Evolutionary conservation across 73 alveolate species (phyloP).

Genomic region (Strombidium stylifer): DNA sequence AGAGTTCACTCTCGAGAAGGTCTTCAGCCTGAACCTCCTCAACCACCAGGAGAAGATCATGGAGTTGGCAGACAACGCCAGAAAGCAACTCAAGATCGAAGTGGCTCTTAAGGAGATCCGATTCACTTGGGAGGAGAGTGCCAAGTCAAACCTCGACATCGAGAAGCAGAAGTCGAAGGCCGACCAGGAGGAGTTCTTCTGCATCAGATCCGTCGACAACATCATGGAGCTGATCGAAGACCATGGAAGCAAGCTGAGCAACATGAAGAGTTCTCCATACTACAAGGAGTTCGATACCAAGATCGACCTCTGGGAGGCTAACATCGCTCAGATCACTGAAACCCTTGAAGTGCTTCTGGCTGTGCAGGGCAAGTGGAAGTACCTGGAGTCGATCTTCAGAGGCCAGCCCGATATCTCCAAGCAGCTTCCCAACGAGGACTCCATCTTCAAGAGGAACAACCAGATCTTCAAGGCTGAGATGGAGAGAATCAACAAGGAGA

Average conservation of each 20-base stretch:
- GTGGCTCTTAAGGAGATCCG: conserved; percentile 77
- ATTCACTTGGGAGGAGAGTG: conserved; percentile 71
- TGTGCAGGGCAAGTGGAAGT: conserved; percentile 87
- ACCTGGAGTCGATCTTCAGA: conserved; percentile 96
- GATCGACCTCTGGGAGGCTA: conserved; percentile 83
- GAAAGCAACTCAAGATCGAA: conserved; percentile 92
- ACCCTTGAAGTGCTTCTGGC: conserved; percentile 72
- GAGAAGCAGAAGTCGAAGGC: conserved; percentile 56
- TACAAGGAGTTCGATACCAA: conserved; percentile 80
- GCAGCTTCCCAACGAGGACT: conserved; percentile 54
- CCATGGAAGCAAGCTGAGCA: conserved; percentile 83
- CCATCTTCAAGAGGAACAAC: conserved; percentile 57
- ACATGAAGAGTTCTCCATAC: conserved; percentile 80
- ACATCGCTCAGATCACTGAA: conserved; percentile 72
- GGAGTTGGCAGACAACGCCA: conserved; percentile 79
- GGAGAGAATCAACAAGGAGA: conserved; percentile 69
- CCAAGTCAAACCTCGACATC: conserved; percentile 67
- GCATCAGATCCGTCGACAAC: conserved; percentile 70
- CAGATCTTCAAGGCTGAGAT: conserved; percentile 54
- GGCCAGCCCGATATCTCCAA: conserved; percentile 85
- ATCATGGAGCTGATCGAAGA: conserved; percentile 88
- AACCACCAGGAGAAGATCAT: conserved; percentile 55
- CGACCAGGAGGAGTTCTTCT: conserved; percentile 65
- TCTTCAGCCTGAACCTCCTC: conserved; percentile 66
- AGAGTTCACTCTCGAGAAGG: conserved; percentile 78